Evolutionary conservation across 192 early-diverging fungal species (phyloP).

Genomic region (Entophlyctis luteolus): DNA sequence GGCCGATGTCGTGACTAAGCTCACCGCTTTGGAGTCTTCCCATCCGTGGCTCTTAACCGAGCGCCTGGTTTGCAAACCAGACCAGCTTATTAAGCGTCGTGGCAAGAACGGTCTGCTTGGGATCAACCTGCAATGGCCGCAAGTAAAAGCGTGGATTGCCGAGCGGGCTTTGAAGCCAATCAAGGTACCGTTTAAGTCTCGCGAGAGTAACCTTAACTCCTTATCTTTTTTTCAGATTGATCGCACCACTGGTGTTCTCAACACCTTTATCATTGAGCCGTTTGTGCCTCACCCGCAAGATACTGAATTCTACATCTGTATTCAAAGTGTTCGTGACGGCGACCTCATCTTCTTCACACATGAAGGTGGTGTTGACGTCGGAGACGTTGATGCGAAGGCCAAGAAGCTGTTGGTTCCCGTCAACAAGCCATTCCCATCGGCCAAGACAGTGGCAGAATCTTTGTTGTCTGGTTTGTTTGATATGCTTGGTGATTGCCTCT

Average conservation of each 20-base stretch:
- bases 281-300: slow-evolving; percentile 87
- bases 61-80: slow-evolving; percentile 95
- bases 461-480: slow-evolving; percentile 67
- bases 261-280: slow-evolving; percentile 96
- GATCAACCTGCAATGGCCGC: slow-evolving; percentile 85
- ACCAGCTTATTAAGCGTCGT: slow-evolving; percentile 96
- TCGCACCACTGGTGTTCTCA: slow-evolving; percentile 74
- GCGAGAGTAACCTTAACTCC: slow-evolving; percentile 34
- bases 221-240: slow-evolving; percentile 83
- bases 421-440: slow-evolving; percentile 66
- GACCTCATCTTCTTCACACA: slow-evolving; percentile 96
- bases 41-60: slow-evolving; percentile 80
- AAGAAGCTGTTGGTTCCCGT: slow-evolving; percentile 80
- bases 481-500: slow-evolving; percentile 67
- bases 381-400: slow-evolving; percentile 98
- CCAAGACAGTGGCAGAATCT: slow-evolving; percentile 57
- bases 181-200: too few species aligned
- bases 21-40: slow-evolving; percentile 66
- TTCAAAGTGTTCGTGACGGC: slow-evolving; percentile 92
- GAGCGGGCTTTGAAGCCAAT: slow-evolving; percentile 83
- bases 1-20: slow-evolving; percentile 55
- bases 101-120: slow-evolving; percentile 93
- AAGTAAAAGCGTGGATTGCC: slow-evolving; percentile 85
- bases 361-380: slow-evolving; percentile 97
- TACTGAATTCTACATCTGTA: slow-evolving; percentile 95